Percentiles rank a stretch among this genome's conserved stretches.
These are phyloP conservation scores for Tolypocladium pustulatum DNA, from an alignment of 2,329 filamentous ascomycete genomes.

Conservation along the genomic window DNA sequence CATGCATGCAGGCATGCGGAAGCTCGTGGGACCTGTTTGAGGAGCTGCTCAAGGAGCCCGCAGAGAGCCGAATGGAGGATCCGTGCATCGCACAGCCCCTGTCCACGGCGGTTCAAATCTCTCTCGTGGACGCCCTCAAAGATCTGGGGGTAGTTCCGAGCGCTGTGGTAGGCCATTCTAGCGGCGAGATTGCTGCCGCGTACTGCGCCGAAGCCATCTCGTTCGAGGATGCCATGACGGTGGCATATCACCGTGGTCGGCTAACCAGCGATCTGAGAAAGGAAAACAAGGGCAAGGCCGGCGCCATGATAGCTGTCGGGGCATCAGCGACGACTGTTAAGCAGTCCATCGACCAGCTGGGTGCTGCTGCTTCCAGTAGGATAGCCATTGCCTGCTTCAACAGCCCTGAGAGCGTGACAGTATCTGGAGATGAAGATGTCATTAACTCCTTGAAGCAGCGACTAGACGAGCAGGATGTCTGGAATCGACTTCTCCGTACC, in stretches of 20 bases:
- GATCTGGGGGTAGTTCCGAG: slow-evolving; percentile 14
- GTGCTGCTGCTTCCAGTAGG: slow-evolving; percentile 1
- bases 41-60: background rate
- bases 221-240: slow-evolving; percentile 16
- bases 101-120: slow-evolving; percentile 31
- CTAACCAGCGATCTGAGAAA: slow-evolving; percentile 3
- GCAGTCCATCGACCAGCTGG: background rate
- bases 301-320: slow-evolving; percentile 23
- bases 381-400: slow-evolving; percentile 20
- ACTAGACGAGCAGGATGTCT: slow-evolving; percentile 7
- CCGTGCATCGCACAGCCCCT: slow-evolving; percentile 22
- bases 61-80: slow-evolving; percentile 8
- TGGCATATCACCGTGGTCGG: slow-evolving; percentile 20
- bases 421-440: slow-evolving; percentile 16
- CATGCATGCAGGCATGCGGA: background rate
- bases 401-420: slow-evolving; percentile 17
- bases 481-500: slow-evolving; percentile 5
- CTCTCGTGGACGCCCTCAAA: slow-evolving; percentile 23
- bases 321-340: slow-evolving; percentile 1
- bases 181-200: slow-evolving; percentile 28
- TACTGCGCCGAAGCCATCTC: slow-evolving; percentile 15
- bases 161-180: slow-evolving; percentile 24
- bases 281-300: slow-evolving; percentile 3
- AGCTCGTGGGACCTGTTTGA: background rate
- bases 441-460: slow-evolving; percentile 10